Evolutionary conservation across 2,329 filamentous ascomycete genomes (phyloP).

Genomic region (Apiospora marii): DNA sequence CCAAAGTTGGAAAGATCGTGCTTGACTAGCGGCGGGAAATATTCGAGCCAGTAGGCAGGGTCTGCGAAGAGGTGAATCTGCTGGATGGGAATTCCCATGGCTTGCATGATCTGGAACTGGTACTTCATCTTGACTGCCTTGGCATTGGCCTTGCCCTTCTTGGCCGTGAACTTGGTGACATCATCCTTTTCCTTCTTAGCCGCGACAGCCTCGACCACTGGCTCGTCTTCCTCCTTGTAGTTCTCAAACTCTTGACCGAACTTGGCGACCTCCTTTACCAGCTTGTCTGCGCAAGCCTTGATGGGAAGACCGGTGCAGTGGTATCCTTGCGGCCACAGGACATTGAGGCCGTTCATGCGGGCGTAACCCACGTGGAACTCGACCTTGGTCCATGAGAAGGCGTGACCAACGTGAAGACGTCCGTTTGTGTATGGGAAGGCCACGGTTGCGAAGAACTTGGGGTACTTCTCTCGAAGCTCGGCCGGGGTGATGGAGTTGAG

Average conservation of each 20-base stretch:
- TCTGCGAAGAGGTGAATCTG: constrained; percentile 96
- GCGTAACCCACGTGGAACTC: constrained; percentile 90
- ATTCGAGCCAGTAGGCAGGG: constrained; percentile 88
- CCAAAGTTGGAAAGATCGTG: constrained; percentile 85
- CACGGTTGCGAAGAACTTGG: constrained; percentile 85
- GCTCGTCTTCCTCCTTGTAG: constrained; percentile 69
- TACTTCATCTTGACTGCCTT: constrained; percentile 96
- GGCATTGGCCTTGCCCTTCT: constrained; percentile 89
- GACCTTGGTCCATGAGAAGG: constrained; percentile 90
- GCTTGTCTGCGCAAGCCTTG: constrained; percentile 96
- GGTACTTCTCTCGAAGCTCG: constrained; percentile 80
- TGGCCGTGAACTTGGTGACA: constrained; percentile 88
- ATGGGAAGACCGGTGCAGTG: constrained; percentile 98
- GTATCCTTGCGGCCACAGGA: constrained; percentile 90
- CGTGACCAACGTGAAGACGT: constrained; percentile 88
- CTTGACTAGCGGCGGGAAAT: constrained; percentile 85
- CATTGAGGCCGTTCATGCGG: constrained; percentile 87
- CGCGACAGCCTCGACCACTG: constrained; percentile 52
- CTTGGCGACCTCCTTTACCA: constrained; percentile 85
- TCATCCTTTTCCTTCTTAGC: constrained; percentile 78
- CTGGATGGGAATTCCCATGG: constrained; percentile 83
- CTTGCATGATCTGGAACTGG: constrained; percentile 93
- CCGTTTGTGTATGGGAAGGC: constrained; percentile 71
- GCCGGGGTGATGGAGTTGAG: constrained; percentile 75
- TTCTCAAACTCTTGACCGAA: constrained; percentile 88